These are phyloP conservation scores for Obelidium mucronatum DNA, from an alignment of 192 early-diverging fungal genomes.

Conservation along the genomic window DNA sequence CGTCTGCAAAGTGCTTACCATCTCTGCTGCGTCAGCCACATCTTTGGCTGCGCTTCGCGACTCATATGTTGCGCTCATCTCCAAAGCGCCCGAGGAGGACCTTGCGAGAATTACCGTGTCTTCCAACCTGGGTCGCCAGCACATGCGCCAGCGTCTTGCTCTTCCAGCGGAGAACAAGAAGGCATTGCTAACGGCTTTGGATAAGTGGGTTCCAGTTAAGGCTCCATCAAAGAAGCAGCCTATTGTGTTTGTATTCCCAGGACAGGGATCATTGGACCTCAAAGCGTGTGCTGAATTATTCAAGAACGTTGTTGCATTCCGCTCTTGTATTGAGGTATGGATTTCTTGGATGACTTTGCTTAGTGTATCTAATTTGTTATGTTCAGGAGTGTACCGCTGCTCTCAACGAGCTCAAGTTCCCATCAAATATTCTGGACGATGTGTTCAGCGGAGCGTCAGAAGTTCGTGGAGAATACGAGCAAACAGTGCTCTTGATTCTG, in stretches of 20 bases:
- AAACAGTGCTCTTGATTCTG: background rate
- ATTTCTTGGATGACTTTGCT: background rate
- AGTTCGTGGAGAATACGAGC: conserved; percentile 10
- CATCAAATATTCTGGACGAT: background rate
- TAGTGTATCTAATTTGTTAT: background rate
- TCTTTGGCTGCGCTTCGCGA: background rate
- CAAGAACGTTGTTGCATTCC: background rate
- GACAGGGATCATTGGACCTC: conserved; percentile 13
- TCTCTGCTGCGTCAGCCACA: background rate
- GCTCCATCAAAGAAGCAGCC: background rate
- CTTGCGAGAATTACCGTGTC: background rate
- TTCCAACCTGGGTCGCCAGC: background rate
- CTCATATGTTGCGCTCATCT: background rate
- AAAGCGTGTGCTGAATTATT: background rate
- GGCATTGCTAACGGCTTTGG: background rate
- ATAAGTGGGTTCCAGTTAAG: background rate
- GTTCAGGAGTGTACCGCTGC: background rate
- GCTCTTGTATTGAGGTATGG: background rate
- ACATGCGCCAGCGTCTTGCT: background rate
- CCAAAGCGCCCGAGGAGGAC: background rate
- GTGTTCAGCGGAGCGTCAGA: background rate
- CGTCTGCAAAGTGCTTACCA: background rate
- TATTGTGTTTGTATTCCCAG: conserved; percentile 22
- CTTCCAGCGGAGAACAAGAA: background rate
- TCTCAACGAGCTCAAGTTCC: background rate